Conservation (phyloP, 225 moss, liverwort and hornwort species). For the Neckera pumila region DNA sequence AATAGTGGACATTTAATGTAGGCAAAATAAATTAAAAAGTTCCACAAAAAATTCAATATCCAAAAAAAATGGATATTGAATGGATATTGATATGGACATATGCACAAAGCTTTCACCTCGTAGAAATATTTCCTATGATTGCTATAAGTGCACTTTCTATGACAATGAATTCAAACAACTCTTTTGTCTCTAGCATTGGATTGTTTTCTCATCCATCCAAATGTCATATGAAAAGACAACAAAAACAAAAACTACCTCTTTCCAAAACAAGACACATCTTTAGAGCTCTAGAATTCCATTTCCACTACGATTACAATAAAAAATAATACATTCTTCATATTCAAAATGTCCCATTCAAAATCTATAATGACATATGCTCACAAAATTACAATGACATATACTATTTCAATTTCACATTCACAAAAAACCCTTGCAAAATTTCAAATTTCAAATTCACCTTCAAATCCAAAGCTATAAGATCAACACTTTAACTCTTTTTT, state of each 20-base stretch:
- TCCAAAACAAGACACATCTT: rapidly evolving
- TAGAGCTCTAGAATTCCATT: neutral
- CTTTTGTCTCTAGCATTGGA: rapidly evolving
- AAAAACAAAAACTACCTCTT: neutral
- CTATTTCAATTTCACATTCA: neutral
- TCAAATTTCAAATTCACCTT: neutral
- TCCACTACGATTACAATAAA: neutral
- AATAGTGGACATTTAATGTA: too few species aligned
- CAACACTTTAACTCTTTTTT: neutral
- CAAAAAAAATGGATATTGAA: too few species aligned
- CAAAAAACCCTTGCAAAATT: neutral
- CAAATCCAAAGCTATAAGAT: neutral
- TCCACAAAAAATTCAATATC: too few species aligned
- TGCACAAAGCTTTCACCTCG: too few species aligned
- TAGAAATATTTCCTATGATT: neutral
- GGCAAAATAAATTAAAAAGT: too few species aligned
- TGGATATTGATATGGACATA: too few species aligned
- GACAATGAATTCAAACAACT: too few species aligned
- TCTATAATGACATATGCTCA: neutral
- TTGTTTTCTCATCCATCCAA: neutral
- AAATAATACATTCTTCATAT: too few species aligned
- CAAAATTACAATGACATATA: neutral
- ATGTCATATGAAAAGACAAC: neutral
- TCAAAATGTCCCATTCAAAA: neutral
- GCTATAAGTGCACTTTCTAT: neutral